A percentile compares a stretch with the other conserved stretches of the same genome.
Evolutionary conservation across 495 filamentous ascomycete species (phyloP).

Genomic region (Filosporella fistucella): DNA sequence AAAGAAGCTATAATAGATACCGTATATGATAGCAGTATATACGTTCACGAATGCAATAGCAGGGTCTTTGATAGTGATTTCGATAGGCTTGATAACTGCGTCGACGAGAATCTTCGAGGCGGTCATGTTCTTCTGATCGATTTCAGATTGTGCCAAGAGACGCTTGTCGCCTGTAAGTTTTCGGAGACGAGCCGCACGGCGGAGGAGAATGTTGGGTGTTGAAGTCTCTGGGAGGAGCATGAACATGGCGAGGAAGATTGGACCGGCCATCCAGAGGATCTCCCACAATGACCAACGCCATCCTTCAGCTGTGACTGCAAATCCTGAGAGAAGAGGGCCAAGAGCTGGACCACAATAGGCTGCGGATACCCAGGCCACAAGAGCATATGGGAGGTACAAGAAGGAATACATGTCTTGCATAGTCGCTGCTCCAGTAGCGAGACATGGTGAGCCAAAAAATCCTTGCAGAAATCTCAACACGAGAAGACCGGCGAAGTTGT

Average conservation of each 20-base stretch:
- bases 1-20: constrained; percentile 69
- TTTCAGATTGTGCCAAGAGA: constrained; percentile 47
- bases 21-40: constrained; percentile 61
- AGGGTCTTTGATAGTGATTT: constrained; percentile 61
- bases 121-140: constrained; percentile 45
- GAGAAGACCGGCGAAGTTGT: constrained; percentile 68
- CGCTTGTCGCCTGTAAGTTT: constrained; percentile 38
- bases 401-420: constrained; percentile 73
- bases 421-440: constrained; percentile 72
- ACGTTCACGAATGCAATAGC: constrained; percentile 57
- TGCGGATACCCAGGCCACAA: constrained; percentile 52
- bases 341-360: constrained; percentile 48
- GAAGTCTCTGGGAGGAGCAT: constrained; percentile 42
- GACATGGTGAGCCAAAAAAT: constrained; percentile 68
- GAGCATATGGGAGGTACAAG: constrained; percentile 66
- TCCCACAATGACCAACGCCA: constrained; percentile 56
- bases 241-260: constrained; percentile 40
- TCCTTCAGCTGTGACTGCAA: constrained; percentile 51
- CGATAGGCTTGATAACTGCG: constrained; percentile 56
- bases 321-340: constrained; percentile 60
- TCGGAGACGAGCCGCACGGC: constrained; percentile 35
- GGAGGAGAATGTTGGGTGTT: constrained; percentile 38
- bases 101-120: constrained; percentile 44
- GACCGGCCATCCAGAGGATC: constrained; percentile 46
- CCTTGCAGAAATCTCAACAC: constrained; percentile 73